Conservation (phyloP, 1,139 yeast genomes). For the Hanseniaspora uvarum region DNA sequence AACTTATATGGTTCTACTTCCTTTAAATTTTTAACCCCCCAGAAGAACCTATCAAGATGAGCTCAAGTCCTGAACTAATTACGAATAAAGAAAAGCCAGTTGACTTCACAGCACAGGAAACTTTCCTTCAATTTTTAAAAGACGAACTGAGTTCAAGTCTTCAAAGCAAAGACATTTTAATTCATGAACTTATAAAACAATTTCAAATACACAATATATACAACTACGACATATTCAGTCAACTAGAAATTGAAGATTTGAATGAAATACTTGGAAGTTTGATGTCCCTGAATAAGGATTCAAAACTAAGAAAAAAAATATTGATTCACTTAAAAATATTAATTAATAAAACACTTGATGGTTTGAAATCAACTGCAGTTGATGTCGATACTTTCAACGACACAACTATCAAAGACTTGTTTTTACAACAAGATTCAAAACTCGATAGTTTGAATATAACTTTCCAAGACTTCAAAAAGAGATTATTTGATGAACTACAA, state of each 20-base stretch:
- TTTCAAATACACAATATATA: slow-evolving; percentile 9
- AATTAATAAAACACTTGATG: slow-evolving; percentile 5
- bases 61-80: background rate
- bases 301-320: background rate
- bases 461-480: slow-evolving; percentile 11
- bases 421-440: background rate
- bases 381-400: background rate
- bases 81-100: background rate
- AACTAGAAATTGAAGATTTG: slow-evolving; percentile 1
- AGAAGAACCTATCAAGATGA: background rate
- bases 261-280: slow-evolving; percentile 1
- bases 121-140: slow-evolving; percentile 3
- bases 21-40: too few species aligned
- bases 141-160: background rate
- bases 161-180: background rate
- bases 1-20: too few species aligned
- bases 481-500: slow-evolving; percentile 4
- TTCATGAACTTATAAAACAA: slow-evolving; percentile 10
- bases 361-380: background rate
- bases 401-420: background rate
- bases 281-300: background rate
- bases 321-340: background rate
- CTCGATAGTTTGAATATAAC: background rate
- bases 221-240: background rate
- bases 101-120: background rate